Evolutionary conservation across 106 monocot genomes (phyloP).

Genomic region (Acorus gramineus): DNA sequence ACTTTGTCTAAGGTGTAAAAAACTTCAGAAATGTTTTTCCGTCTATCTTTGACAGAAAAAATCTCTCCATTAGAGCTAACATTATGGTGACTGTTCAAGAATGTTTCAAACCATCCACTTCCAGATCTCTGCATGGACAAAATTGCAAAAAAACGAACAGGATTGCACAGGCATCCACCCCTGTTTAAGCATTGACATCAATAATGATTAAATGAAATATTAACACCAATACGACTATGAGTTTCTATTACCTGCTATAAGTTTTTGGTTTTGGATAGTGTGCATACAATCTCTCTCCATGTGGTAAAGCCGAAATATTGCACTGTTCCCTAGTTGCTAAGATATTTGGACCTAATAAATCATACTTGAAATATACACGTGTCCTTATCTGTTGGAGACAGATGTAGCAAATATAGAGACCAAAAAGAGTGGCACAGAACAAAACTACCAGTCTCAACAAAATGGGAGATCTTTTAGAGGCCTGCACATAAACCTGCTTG

Average conservation of each 20-base stretch:
- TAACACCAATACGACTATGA: neutral
- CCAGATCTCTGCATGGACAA: conserved; percentile 64
- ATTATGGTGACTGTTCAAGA: conserved; percentile 51
- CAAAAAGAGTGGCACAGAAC: too few species aligned
- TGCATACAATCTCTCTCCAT: conserved; percentile 20
- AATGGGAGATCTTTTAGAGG: too few species aligned
- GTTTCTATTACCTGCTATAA: conserved; percentile 29
- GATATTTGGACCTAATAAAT: too few species aligned
- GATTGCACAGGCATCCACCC: conserved; percentile 43
- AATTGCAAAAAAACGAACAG: conserved; percentile 46
- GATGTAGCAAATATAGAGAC: too few species aligned
- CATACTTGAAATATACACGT: too few species aligned
- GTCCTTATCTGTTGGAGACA: too few species aligned
- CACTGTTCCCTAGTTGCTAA: too few species aligned
- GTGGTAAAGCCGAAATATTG: neutral
- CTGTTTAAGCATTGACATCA: conserved; percentile 9
- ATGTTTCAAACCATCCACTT: conserved; percentile 61
- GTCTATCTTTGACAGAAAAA: conserved; percentile 29
- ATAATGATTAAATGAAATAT: neutral
- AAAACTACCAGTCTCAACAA: too few species aligned
- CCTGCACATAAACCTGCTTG: too few species aligned
- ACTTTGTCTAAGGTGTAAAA: conserved; percentile 34
- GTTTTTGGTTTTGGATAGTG: conserved; percentile 46
- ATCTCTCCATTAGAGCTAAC: conserved; percentile 57
- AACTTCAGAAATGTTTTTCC: conserved; percentile 32